phyloP scores from a whole-genome alignment of 2,329 filamentous ascomycete genomes.

The Phialophora tarda region DNA sequence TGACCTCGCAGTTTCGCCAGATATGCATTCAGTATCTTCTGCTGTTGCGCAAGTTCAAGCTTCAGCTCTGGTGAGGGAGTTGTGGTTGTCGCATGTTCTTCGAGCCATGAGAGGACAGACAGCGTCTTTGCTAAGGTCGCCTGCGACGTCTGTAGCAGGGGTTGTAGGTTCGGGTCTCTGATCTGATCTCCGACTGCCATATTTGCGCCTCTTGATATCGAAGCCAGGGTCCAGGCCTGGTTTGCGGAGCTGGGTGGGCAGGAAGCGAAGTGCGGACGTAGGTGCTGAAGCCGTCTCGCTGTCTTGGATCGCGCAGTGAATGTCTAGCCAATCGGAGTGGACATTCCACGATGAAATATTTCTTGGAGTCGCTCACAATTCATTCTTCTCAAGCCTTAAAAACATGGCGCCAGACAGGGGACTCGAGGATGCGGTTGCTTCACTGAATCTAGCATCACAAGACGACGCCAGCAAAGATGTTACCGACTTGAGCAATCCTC shows the following conservation, averaged over 20 bases:
- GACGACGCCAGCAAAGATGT: not conserved
- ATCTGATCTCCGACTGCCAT: conserved; percentile 67
- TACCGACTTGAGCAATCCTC: not conserved
- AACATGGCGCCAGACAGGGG: conserved; percentile 38
- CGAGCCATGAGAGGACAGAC: conserved; percentile 62
- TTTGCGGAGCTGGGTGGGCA: not conserved
- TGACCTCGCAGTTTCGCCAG: conserved; percentile 80
- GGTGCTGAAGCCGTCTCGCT: not conserved
- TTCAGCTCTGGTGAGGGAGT: conserved; percentile 56
- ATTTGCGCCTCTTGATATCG: conserved; percentile 7
- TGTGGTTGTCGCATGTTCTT: conserved; percentile 53
- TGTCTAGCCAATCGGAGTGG: conserved; percentile 28
- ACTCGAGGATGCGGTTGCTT: conserved; percentile 9
- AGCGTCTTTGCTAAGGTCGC: conserved; percentile 75
- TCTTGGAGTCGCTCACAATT: not conserved
- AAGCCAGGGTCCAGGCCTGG: not conserved
- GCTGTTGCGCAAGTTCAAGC: conserved; percentile 71
- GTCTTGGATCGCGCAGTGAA: not conserved
- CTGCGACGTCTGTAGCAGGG: conserved; percentile 73
- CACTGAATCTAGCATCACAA: conserved; percentile 4
- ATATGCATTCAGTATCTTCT: conserved; percentile 79
- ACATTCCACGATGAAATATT: conserved; percentile 13
- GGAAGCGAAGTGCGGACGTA: not conserved
- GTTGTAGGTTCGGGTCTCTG: conserved; percentile 67
- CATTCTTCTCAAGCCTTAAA: not conserved